A percentile compares a stretch with the other conserved stretches of the same genome.
These are phyloP conservation scores for Naganishia vishniacii DNA, from an alignment of 768 basidiomycete species.

Conservation along the genomic window DNA sequence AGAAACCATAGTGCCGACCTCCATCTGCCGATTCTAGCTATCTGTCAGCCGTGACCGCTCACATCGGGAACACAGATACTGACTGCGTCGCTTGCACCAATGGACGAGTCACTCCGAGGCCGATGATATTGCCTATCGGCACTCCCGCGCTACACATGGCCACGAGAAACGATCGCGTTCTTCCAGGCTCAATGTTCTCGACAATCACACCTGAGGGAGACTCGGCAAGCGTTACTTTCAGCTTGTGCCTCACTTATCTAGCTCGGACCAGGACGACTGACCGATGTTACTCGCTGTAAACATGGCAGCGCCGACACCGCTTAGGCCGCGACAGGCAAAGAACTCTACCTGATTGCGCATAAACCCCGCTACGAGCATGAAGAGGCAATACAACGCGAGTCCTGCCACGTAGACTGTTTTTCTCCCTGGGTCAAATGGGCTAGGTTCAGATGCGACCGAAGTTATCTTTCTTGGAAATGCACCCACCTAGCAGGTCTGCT, in stretches of 20 bases:
- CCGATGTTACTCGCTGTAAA: not conserved
- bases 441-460: too few relatives aligned
- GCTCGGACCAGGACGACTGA: too few relatives aligned
- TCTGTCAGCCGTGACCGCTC: too few relatives aligned
- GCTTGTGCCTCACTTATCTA: too few relatives aligned
- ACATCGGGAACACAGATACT: not conserved
- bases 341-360: not conserved
- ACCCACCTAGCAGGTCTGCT: too few relatives aligned
- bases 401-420: not conserved
- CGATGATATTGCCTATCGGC: not conserved
- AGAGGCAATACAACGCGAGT: not conserved
- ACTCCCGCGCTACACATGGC: not conserved
- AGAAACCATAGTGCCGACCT: not conserved
- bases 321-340: not conserved
- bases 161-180: not conserved
- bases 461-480: too few relatives aligned
- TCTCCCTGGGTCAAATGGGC: too few relatives aligned
- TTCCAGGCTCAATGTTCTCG: not conserved
- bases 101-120: slow-evolving; percentile 48
- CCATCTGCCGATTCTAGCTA: not conserved
- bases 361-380: not conserved
- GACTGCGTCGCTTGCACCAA: not conserved
- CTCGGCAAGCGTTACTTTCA: too few relatives aligned
- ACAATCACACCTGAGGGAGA: not conserved
- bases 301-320: not conserved